Conservation (phyloP, 75 land plant genomes). For the Cupressus sempervirens region DNA sequence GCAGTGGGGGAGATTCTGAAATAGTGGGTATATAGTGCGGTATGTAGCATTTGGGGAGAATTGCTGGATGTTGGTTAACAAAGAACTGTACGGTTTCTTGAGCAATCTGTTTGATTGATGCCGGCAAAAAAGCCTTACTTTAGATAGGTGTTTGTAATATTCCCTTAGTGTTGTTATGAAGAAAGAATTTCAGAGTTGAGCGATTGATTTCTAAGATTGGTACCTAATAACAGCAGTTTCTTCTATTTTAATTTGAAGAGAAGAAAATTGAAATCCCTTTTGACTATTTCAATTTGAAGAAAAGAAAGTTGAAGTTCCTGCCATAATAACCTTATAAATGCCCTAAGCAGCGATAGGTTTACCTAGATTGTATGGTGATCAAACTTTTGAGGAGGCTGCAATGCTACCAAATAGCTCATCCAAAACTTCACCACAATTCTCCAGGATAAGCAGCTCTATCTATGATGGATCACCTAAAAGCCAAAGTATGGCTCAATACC, state of each 20-base stretch:
- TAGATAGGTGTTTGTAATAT: conserved; percentile 8
- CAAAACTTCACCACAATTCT: conserved; percentile 20
- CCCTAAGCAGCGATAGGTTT: conserved; percentile 44
- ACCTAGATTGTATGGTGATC: conserved; percentile 41
- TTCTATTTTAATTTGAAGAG: too few species aligned
- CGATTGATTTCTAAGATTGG: neutral
- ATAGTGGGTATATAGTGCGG: neutral
- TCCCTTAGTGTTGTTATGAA: neutral
- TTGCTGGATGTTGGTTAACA: neutral
- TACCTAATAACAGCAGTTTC: too few species aligned
- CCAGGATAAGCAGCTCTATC: too few species aligned
- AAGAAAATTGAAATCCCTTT: too few species aligned
- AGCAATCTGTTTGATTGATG: neutral
- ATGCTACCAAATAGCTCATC: conserved; percentile 20
- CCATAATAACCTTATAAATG: conserved; percentile 18
- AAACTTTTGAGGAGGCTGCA: conserved; percentile 33
- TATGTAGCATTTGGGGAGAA: too few species aligned
- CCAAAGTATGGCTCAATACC: neutral
- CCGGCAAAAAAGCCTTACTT: neutral
- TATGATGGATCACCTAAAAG: conserved; percentile 19
- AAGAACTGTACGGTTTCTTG: neutral
- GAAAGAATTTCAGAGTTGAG: neutral
- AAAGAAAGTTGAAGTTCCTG: too few species aligned
- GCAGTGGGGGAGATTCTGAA: neutral
- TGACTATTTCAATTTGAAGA: too few species aligned